Base-by-base conservation (phyloP, 805 yeast genomes). In the Saccharomycodes ludwigii region DNA sequence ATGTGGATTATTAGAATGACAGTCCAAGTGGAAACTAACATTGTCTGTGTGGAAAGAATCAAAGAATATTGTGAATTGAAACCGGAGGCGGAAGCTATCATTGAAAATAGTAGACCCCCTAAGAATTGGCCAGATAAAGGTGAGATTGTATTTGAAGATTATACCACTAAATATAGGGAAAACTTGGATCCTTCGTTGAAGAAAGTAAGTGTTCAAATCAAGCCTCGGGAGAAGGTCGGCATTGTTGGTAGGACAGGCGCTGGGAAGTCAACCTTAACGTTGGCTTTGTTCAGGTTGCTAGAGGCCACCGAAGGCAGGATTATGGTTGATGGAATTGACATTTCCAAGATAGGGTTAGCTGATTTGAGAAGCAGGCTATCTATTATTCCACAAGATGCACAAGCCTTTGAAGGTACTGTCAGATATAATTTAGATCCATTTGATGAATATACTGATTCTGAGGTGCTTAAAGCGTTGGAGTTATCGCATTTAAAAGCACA, bases 241-340 rank as follows among this genome's bases (percentile, higher is more conserved):
- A 72, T 77, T 43, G 84, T 76, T 30, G 85, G 85, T 11, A 63
- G 85, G 52, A 77, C 86, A 1, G 85, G 86, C 27, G 82, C 86
- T 3, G 86, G 86, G 31, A 76, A 76, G 40, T 68, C 77, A 1
- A 65, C 81, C 0, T 55, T 76, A 29, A 67, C 78, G 1, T 50
- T 75, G 33, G 76, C 81, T 1, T 47, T 76, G 6, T 76, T 73
- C 51, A 58, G 84, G 45, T 55, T 76, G 18, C 60, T 76, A 31
- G 82, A 75, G 46, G 70, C 80, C 5, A 56, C 63, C 15, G 49
- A 37, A 3, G 83, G 83, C 1, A 48, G 59, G 20, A 68, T 76
- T 36, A 55, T 56, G 19, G 69, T 76, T 38, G 82, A 75, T 56
- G 69, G 62, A 9, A 38, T 73, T 7, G 63, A 73, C 43, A 72